Evolutionary conservation across 192 early-diverging fungal species (phyloP).

Genomic region (Linnemannia elongata): DNA sequence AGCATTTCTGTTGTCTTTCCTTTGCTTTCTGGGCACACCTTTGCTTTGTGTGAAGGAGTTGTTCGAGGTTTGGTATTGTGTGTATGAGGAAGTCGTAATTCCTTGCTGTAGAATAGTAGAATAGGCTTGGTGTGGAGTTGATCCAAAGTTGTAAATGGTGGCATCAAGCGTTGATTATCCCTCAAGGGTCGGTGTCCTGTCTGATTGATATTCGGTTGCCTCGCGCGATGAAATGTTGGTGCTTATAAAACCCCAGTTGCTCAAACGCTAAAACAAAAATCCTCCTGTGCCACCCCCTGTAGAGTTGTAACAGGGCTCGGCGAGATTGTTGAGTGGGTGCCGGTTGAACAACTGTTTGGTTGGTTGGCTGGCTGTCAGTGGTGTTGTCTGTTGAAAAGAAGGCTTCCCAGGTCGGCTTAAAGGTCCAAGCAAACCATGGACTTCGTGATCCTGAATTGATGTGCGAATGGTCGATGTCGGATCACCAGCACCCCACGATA

Average conservation of each 20-base stretch:
- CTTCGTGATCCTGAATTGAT: not conserved
- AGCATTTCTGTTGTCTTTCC: constrained; percentile 3
- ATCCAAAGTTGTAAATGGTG: not conserved
- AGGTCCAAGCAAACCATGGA: not conserved
- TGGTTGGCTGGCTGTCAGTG: no score
- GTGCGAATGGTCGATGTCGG: constrained; percentile 6
- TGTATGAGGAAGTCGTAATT: not conserved
- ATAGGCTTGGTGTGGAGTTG: not conserved
- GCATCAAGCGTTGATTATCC: not conserved
- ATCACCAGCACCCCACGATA: not conserved
- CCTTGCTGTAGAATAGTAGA: not conserved
- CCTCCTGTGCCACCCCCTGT: no score
- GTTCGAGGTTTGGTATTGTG: not conserved
- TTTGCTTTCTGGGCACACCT: not conserved
- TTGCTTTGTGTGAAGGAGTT: no score
- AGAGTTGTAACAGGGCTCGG: no score
- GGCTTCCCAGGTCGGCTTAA: not conserved
- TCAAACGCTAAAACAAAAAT: no score
- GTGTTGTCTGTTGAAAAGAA: no score
- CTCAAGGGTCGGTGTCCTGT: not conserved
- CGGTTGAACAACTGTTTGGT: no score
- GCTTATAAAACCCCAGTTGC: no score
- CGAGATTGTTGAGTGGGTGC: no score
- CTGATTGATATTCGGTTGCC: not conserved
- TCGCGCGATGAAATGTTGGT: not conserved